Evolutionary conservation across 805 yeast genomes (phyloP).

Genomic region (Myxozyma geophila): DNA sequence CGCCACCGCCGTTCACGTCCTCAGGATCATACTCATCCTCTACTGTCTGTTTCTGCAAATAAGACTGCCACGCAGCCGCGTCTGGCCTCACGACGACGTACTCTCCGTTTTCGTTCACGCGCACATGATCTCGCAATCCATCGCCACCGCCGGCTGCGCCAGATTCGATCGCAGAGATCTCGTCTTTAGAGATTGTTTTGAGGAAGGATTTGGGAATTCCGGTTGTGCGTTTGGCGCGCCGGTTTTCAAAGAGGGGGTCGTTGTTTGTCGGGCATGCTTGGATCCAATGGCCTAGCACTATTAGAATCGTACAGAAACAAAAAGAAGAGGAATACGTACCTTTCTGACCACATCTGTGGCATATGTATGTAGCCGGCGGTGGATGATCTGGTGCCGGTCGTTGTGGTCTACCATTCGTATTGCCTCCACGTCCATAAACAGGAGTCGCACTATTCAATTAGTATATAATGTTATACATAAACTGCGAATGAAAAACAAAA

Average conservation of each 20-base stretch:
- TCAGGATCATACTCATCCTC: constrained; percentile 16
- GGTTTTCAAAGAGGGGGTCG: constrained; percentile 93
- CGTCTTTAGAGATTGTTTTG: constrained; percentile 80
- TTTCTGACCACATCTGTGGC: constrained; percentile 94
- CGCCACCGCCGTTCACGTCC: constrained; percentile 12
- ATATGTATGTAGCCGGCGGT: constrained; percentile 95
- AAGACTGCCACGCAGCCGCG: constrained; percentile 45
- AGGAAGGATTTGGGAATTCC: constrained; percentile 96
- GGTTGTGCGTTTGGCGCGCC: constrained; percentile 86
- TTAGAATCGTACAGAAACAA: not conserved
- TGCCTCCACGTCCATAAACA: constrained; percentile 52
- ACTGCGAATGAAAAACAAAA: not conserved
- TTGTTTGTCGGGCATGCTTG: constrained; percentile 92
- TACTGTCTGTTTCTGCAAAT: constrained; percentile 28
- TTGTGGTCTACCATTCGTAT: constrained; percentile 21
- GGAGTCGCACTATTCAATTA: constrained; percentile 63
- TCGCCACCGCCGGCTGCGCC: constrained; percentile 41
- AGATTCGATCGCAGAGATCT: constrained; percentile 55
- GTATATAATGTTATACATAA: not conserved
- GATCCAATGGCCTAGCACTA: constrained; percentile 73
- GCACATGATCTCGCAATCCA: constrained; percentile 48
- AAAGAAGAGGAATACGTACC: constrained; percentile 42
- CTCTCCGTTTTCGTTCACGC: constrained; percentile 93
- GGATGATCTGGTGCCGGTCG: constrained; percentile 59
- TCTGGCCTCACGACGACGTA: constrained; percentile 97